These are phyloP conservation scores for Ochromonas danica DNA, from an alignment of 108 stramenopile species.

Conservation along the genomic window DNA sequence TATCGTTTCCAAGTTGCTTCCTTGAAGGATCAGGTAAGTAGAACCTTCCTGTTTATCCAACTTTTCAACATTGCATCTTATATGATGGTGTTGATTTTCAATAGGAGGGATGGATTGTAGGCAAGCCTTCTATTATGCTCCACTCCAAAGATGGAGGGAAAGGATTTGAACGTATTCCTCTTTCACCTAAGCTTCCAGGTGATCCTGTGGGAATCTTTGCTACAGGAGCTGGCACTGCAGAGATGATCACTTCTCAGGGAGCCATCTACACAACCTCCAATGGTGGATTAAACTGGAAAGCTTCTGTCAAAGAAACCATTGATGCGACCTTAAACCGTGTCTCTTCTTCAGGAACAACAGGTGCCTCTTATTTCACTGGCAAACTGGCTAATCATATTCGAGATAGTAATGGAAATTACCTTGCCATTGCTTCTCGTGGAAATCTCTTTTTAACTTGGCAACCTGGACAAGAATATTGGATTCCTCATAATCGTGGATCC, in stretches of 20 bases:
- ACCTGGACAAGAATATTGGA: conserved; percentile 96
- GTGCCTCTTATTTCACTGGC: conserved; percentile 91
- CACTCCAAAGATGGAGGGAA: conserved; percentile 90
- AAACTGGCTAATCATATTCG: conserved; percentile 67
- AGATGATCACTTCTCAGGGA: conserved; percentile 89
- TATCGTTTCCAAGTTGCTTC: conserved; percentile 40
- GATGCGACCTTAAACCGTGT: conserved; percentile 93
- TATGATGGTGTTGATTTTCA: too few relatives aligned
- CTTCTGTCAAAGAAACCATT: conserved; percentile 94
- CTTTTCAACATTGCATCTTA: conserved; percentile 79
- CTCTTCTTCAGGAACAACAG: conserved; percentile 77
- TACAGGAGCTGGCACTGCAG: conserved; percentile 77
- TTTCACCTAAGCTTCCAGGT: conserved; percentile 91
- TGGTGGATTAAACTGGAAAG: conserved; percentile 93
- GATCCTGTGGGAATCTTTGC: conserved; percentile 84
- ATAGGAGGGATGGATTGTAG: conserved; percentile 95
- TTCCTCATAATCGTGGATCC: conserved; percentile 94
- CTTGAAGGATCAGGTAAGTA: conserved; percentile 38
- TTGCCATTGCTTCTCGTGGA: conserved; percentile 84
- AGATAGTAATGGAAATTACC: conserved; percentile 76
- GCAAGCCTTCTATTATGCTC: conserved; percentile 85
- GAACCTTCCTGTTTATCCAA: conserved; percentile 57
- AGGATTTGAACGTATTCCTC: conserved; percentile 91
- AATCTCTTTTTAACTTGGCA: conserved; percentile 97
- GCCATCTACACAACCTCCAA: conserved; percentile 90